Percentiles rank a stretch among this genome's conserved stretches.
phyloP scores from a whole-genome alignment of 805 yeast species.

The Suhomyces prunicola region DNA sequence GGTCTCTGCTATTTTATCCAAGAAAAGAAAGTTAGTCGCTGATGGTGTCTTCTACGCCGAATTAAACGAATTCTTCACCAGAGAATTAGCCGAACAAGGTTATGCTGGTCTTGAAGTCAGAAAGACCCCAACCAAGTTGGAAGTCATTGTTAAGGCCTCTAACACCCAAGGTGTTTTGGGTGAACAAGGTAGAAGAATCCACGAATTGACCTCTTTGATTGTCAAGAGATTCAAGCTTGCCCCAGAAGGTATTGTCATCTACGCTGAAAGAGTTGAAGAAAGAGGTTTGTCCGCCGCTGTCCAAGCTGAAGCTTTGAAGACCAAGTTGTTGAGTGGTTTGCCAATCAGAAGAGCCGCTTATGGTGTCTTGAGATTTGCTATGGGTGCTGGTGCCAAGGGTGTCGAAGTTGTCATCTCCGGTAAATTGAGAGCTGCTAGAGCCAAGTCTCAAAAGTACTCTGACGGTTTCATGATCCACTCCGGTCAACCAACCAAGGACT shows the following conservation, averaged over 20 bases:
- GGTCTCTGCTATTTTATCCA: slow-evolving; percentile 62
- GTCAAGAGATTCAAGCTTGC: slow-evolving; percentile 98
- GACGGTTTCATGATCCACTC: slow-evolving; percentile 99
- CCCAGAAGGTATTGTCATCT: slow-evolving; percentile 89
- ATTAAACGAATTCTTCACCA: slow-evolving; percentile 99
- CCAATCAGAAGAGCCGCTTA: slow-evolving; percentile 99
- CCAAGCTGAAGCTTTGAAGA: slow-evolving; percentile 98
- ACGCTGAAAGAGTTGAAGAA: slow-evolving; percentile 99
- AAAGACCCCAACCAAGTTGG: slow-evolving; percentile 96
- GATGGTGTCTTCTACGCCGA: slow-evolving; percentile 99
- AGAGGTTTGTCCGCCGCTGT: slow-evolving; percentile 99
- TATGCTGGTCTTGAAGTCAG: slow-evolving; percentile 99
- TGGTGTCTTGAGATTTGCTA: slow-evolving; percentile 99
- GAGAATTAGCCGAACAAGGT: slow-evolving; percentile 99
- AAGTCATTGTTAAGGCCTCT: slow-evolving; percentile 97
- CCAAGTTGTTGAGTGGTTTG: slow-evolving; percentile 97
- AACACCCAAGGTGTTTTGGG: slow-evolving; percentile 98
- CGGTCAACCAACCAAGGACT: slow-evolving; percentile 99
- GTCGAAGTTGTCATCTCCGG: slow-evolving; percentile 99
- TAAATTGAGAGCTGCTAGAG: slow-evolving; percentile 99
- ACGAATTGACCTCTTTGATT: slow-evolving; percentile 94
- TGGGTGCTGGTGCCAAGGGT: slow-evolving; percentile 99
- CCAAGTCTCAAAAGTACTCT: slow-evolving; percentile 99
- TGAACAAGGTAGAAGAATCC: slow-evolving; percentile 99
- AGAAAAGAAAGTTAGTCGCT: slow-evolving; percentile 99